Base-by-base conservation (phyloP, 257 asterid genomes). In the Gynochthodes officinalis region DNA sequence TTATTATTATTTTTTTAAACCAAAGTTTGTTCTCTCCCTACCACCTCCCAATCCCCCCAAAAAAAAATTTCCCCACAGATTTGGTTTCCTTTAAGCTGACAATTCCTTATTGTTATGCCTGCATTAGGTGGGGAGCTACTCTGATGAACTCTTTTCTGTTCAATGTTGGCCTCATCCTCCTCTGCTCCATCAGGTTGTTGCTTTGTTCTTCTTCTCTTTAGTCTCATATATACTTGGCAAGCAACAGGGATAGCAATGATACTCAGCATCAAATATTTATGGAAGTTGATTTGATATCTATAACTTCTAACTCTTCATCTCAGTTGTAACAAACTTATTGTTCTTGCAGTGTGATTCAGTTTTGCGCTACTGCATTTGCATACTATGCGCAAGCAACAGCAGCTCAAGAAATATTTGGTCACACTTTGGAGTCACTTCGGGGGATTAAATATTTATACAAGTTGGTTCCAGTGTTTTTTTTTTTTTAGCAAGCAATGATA, bases 321-420 rank as follows among this genome's bases (percentile, higher is more conserved):
- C 60, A 75, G 30, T 50, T 7, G 40, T 61, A 59, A 46, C 61
- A 63, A 64, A 57, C 21, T 73, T 65, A 58, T 64, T 65, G 69
- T 72, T 21, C 9, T 72, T 84, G 89, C 97, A 92, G 99, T 80
- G 99, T 95, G 80, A 95, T 95, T 84, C 99, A 92, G 87, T 95
- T 95, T 83, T 92, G 98, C 68, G 87, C 99, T 77, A 95, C 98
- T 25, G 98, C 99, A 30, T 95, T 95, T 78, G 99, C 88, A 59
- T 95, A 90, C 75, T 95, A 95, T 64, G 89, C 99, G 62, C 99
- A 89, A 81, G 99, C 98, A 42, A 95, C 99, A 62, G 98, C 99
- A 43, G 99, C 99, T 78, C 99, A 95, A 92, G 99, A 95, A 90
- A 95, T 95, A 78, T 95, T 92, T 76, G 94, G 99, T 67, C 99